phyloP scores from a whole-genome alignment of 2,329 filamentous ascomycete genomes.

The Pyrenophora graminea region DNA sequence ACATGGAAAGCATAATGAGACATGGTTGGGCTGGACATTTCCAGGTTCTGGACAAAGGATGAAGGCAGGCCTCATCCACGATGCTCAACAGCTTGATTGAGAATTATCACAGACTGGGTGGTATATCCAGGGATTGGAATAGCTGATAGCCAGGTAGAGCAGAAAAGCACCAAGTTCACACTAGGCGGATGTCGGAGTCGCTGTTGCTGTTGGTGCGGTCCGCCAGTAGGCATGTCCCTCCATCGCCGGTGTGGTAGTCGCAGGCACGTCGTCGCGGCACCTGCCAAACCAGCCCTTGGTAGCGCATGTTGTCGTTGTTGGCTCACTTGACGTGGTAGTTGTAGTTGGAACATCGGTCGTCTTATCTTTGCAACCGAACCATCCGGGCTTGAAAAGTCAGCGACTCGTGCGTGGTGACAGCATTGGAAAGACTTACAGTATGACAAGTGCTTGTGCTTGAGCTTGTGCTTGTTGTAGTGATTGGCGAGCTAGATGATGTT shows the following conservation, averaged over 20 bases:
- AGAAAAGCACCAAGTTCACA: no score
- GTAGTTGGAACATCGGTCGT: slow-evolving; percentile 24
- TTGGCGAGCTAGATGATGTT: slow-evolving; percentile 26
- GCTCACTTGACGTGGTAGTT: slow-evolving; percentile 25
- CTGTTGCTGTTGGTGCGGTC: slow-evolving; percentile 27
- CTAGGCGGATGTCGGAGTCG: no score
- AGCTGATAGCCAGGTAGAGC: no score
- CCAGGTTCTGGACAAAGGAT: no score
- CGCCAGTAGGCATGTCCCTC: slow-evolving; percentile 34
- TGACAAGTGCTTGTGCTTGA: slow-evolving; percentile 38
- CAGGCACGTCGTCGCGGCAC: slow-evolving; percentile 33
- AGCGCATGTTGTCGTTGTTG: slow-evolving; percentile 38
- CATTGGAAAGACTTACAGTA: slow-evolving; percentile 27
- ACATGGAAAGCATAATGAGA: no score
- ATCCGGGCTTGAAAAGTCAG: slow-evolving; percentile 36
- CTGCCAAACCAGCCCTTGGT: slow-evolving; percentile 45
- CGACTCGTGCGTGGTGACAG: not conserved
- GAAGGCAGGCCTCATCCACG: no score
- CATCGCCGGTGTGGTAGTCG: slow-evolving; percentile 33
- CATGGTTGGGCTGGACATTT: no score
- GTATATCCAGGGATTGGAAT: no score
- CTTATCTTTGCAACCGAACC: slow-evolving; percentile 46
- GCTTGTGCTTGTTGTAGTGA: slow-evolving; percentile 31
- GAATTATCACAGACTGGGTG: no score
- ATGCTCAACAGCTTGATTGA: no score